These are phyloP conservation scores for Terana coerulea DNA, from an alignment of 768 basidiomycete genomes.

Conservation along the genomic window DNA sequence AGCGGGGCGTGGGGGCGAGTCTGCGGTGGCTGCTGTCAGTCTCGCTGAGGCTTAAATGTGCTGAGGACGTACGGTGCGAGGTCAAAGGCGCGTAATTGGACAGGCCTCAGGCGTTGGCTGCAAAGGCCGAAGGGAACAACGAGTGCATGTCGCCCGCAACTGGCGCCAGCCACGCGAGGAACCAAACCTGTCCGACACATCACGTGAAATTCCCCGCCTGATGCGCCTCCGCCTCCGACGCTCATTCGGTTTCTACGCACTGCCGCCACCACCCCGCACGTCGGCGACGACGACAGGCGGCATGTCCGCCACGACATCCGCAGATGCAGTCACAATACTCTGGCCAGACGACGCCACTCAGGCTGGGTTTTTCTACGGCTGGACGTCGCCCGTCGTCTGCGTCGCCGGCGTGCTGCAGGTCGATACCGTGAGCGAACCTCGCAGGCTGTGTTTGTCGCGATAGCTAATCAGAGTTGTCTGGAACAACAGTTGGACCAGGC, in stretches of 20 bases:
- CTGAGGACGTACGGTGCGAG: neutral
- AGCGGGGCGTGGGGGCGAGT: neutral
- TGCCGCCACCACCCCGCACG: neutral
- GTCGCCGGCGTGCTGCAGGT: constrained; percentile 47
- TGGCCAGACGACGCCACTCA: constrained; percentile 51
- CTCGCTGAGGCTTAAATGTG: neutral
- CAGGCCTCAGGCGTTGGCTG: neutral
- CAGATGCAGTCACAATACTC: constrained; percentile 21
- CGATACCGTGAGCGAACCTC: constrained; percentile 32
- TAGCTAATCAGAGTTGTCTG: too few relatives aligned
- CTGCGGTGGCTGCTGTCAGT: constrained; percentile 1
- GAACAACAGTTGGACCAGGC: constrained; percentile 12
- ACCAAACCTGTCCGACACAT: neutral
- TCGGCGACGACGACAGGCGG: too few relatives aligned
- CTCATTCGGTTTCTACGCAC: too few relatives aligned
- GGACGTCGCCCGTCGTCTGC: constrained; percentile 45
- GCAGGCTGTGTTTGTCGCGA: too few relatives aligned
- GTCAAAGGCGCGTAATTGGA: constrained; percentile 1
- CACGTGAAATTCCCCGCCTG: constrained; percentile 1
- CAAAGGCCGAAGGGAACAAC: neutral
- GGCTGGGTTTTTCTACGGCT: constrained; percentile 56
- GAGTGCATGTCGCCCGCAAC: neutral
- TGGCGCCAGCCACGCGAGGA: constrained; percentile 2
- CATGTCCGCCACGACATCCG: neutral
- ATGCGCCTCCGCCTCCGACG: too few relatives aligned